A percentile compares a stretch with the other conserved stretches of the same genome.
Conservation (phyloP, 805 yeast species). For the Sugiyamaella lignohabitans region DNA sequence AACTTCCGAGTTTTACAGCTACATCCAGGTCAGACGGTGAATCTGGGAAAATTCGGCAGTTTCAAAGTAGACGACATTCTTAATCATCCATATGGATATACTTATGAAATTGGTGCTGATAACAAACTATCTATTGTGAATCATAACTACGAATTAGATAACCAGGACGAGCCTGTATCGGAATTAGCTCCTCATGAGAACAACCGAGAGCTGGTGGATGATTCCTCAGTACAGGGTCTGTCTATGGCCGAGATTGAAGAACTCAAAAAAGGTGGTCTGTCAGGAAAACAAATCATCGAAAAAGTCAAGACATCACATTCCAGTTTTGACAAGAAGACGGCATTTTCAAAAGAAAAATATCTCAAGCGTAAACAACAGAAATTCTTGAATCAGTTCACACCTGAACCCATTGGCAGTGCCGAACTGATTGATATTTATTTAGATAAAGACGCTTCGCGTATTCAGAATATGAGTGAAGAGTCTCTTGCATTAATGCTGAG, state of each 20-base stretch:
- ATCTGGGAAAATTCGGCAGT: conserved; percentile 87
- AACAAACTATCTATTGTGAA: conserved; percentile 26
- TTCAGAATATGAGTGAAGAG: conserved; percentile 80
- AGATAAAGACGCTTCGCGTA: conserved; percentile 67
- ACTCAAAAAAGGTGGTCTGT: conserved; percentile 65
- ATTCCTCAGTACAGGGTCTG: conserved; percentile 60
- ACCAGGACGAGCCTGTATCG: conserved; percentile 31
- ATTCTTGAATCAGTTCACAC: conserved; percentile 77
- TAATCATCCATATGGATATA: conserved; percentile 81
- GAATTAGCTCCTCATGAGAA: conserved; percentile 43
- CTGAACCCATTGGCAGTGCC: conserved; percentile 66
- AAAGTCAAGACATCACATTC: conserved; percentile 77
- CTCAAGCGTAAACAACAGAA: conserved; percentile 86
- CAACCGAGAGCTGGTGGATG: conserved; percentile 64
- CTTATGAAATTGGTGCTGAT: conserved; percentile 73
- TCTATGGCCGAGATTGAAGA: conserved; percentile 76
- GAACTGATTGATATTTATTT: conserved; percentile 65
- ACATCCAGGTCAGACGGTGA: conserved; percentile 51
- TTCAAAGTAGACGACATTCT: conserved; percentile 68
- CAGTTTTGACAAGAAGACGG: conserved; percentile 82
- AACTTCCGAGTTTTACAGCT: conserved; percentile 68
- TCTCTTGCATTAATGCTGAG: conserved; percentile 70
- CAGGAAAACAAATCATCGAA: conserved; percentile 74
- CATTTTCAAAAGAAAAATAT: conserved; percentile 87
- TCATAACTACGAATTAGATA: conserved; percentile 33